A percentile compares a stretch with the other conserved stretches of the same genome.
These are phyloP conservation scores for Phanerodontia chrysosporium DNA, from an alignment of 768 basidiomycete genomes.

Conservation along the genomic window DNA sequence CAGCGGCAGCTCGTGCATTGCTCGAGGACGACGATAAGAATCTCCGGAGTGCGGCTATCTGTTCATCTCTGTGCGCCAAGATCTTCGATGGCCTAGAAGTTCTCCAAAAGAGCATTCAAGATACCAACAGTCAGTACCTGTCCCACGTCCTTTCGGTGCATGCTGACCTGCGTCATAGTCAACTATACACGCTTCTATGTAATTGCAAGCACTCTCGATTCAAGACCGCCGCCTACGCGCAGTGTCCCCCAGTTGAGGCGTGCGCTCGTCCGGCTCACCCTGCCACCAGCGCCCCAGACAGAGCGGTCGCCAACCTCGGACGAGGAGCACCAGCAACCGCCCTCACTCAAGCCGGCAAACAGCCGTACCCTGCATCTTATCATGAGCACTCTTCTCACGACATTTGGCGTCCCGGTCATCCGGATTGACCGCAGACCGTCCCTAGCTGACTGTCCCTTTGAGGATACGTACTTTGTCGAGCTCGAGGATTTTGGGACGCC, in stretches of 20 bases:
- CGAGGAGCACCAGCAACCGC: constrained; percentile 1
- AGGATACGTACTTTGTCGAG: constrained; percentile 64
- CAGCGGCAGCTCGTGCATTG: constrained; percentile 53
- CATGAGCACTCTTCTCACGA: constrained; percentile 27
- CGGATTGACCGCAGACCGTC: constrained; percentile 69
- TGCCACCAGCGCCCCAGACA: background rate
- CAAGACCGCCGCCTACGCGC: constrained; percentile 22
- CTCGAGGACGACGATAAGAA: constrained; percentile 39
- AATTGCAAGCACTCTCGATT: constrained; percentile 36
- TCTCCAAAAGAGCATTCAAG: constrained; percentile 60
- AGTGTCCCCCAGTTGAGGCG: constrained; percentile 18
- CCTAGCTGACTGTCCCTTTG: constrained; percentile 40
- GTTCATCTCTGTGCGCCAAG: constrained; percentile 58
- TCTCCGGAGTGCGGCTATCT: constrained; percentile 64
- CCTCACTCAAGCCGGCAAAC: constrained; percentile 3
- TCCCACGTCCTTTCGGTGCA: too few relatives aligned
- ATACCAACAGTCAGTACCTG: constrained; percentile 40
- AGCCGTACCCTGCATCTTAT: constrained; percentile 14
- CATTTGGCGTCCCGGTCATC: constrained; percentile 39
- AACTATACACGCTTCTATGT: constrained; percentile 73
- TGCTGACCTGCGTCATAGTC: too few relatives aligned
- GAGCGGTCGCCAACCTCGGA: background rate
- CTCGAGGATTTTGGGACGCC: constrained; percentile 28
- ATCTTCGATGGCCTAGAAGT: constrained; percentile 62
- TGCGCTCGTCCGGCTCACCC: constrained; percentile 34